Conservation (phyloP, 73 alveolate species). For the Paramecium tetraurelia region DNA sequence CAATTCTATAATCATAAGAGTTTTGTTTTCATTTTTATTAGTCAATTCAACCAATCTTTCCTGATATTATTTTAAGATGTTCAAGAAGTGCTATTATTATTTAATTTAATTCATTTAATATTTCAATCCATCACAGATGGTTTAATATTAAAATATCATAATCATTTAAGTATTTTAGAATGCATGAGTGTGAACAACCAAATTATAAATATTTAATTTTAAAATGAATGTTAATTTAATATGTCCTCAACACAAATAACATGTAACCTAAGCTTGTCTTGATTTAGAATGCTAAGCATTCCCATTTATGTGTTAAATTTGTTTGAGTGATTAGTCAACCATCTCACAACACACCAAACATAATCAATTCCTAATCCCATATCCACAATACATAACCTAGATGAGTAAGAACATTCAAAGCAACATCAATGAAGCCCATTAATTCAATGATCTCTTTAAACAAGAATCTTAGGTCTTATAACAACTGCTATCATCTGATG, state of each 20-base stretch:
- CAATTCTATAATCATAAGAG: background rate
- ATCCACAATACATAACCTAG: background rate
- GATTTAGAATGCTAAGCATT: background rate
- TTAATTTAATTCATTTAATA: background rate
- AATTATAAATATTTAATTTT: background rate
- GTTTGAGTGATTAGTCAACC: background rate
- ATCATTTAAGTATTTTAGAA: background rate
- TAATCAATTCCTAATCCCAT: background rate
- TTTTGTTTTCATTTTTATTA: background rate
- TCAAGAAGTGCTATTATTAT: background rate
- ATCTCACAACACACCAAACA: background rate
- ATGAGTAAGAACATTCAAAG: background rate
- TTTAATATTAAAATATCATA: background rate
- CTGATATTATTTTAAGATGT: background rate
- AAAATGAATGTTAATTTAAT: background rate
- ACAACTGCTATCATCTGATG: background rate
- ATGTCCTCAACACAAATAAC: conserved; percentile 3
- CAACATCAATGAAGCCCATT: background rate
- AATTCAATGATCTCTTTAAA: background rate
- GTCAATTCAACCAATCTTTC: background rate
- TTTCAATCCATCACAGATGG: background rate
- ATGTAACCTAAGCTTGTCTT: background rate
- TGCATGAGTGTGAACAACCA: background rate
- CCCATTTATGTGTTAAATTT: background rate
- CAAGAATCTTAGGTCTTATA: background rate